Evolutionary conservation across 1,139 yeast species (phyloP).

Genomic region (Blastobotrys ciferrii): DNA sequence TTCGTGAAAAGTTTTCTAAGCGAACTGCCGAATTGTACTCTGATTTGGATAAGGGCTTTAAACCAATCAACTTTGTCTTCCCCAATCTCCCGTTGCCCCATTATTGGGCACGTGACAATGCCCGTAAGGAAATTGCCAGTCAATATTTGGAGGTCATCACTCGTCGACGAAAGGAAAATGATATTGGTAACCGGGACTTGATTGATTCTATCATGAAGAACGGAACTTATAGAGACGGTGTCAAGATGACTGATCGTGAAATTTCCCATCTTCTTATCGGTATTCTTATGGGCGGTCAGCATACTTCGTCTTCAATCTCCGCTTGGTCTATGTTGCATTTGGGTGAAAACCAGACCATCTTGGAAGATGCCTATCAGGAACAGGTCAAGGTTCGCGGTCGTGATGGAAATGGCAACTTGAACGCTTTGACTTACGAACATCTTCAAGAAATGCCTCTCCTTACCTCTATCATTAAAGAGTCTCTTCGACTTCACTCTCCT

Average conservation of each 20-base stretch:
- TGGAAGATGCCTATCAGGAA: slow-evolving; percentile 76
- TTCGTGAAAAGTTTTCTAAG: slow-evolving; percentile 78
- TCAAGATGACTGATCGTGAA: slow-evolving; percentile 89
- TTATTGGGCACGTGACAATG: slow-evolving; percentile 80
- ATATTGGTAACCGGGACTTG: slow-evolving; percentile 72
- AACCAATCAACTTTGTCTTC: slow-evolving; percentile 93
- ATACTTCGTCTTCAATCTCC: slow-evolving; percentile 93
- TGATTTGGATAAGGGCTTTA: slow-evolving; percentile 95
- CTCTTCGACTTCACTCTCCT: slow-evolving; percentile 93
- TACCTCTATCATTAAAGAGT: slow-evolving; percentile 84
- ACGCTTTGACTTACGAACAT: slow-evolving; percentile 66
- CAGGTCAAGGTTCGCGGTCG: slow-evolving; percentile 61
- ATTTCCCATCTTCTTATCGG: slow-evolving; percentile 93
- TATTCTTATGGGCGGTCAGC: slow-evolving; percentile 98
- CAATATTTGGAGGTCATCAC: slow-evolving; percentile 79
- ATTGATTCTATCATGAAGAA: slow-evolving; percentile 81
- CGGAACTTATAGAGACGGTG: slow-evolving; percentile 90
- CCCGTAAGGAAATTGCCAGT: slow-evolving; percentile 74
- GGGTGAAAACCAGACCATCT: slow-evolving; percentile 80
- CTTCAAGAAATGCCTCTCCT: slow-evolving; percentile 77
- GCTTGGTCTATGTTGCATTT: slow-evolving; percentile 92
- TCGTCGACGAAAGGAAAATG: slow-evolving; percentile 67
- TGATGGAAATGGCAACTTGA: slow-evolving; percentile 42
- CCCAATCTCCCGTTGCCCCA: slow-evolving; percentile 89
- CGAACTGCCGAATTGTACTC: slow-evolving; percentile 82